Conservation (phyloP, 2,329 filamentous ascomycete species). For the Verticillium nubilum region DNA sequence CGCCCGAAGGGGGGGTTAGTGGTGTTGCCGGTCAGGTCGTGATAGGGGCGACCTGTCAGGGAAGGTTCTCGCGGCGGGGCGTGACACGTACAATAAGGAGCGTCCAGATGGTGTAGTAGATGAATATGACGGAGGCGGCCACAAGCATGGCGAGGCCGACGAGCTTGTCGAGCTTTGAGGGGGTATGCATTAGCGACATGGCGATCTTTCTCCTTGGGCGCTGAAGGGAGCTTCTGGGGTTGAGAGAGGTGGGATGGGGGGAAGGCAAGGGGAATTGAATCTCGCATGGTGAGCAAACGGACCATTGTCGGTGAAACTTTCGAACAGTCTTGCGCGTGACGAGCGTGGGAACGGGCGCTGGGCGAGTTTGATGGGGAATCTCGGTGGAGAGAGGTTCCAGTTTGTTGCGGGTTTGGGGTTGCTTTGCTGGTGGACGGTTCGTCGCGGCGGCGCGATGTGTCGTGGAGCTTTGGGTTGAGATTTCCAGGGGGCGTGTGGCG, state of each 20-base stretch:
- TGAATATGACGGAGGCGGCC: constrained; percentile 58
- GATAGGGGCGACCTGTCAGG: neutral
- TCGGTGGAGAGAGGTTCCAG: neutral
- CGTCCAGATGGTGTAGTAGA: constrained; percentile 97
- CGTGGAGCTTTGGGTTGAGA: neutral
- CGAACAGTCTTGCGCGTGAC: neutral
- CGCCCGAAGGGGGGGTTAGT: constrained; percentile 2
- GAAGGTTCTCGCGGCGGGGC: constrained; percentile 1
- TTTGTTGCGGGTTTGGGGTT: neutral
- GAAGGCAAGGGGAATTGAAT: neutral
- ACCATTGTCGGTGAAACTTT: neutral
- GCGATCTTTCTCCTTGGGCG: neutral
- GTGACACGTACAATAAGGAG: constrained; percentile 74
- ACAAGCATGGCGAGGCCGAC: constrained; percentile 63
- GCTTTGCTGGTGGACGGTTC: neutral
- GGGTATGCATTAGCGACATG: neutral
- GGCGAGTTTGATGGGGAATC: neutral
- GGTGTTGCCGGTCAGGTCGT: too few species aligned
- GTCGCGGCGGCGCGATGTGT: neutral
- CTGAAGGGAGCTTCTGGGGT: too few species aligned
- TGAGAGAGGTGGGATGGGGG: neutral
- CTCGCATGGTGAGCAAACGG: neutral
- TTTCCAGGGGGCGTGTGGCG: neutral
- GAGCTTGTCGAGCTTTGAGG: constrained; percentile 77
- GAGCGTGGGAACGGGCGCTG: neutral